Evolutionary conservation across 2,329 filamentous ascomycete genomes (phyloP).

Genomic region (Chalara sp.): DNA sequence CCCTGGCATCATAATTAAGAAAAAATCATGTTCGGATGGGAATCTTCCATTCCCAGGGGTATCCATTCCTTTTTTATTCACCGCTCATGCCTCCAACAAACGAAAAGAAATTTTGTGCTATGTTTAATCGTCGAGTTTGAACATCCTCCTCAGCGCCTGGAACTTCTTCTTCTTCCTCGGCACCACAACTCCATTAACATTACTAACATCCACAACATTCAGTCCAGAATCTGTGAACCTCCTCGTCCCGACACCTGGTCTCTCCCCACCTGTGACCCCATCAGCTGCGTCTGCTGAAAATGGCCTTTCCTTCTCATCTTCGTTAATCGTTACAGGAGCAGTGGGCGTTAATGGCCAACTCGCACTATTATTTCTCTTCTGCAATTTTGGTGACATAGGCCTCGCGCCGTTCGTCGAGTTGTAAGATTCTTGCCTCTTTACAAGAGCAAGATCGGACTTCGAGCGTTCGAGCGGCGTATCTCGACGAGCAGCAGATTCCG

Average conservation of each 20-base stretch:
- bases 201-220: slow-evolving; percentile 7
- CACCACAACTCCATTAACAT: slow-evolving; percentile 8
- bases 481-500: slow-evolving; percentile 52
- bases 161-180: slow-evolving; percentile 60
- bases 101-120: too few species aligned
- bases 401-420: not conserved
- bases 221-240: slow-evolving; percentile 22
- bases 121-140: slow-evolving; percentile 47
- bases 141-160: slow-evolving; percentile 56
- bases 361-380: slow-evolving; percentile 37
- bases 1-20: too few species aligned
- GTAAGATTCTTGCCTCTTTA: not conserved
- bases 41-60: too few species aligned
- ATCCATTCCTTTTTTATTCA: too few species aligned
- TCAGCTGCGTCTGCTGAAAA: slow-evolving; percentile 16
- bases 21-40: too few species aligned
- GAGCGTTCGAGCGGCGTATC: slow-evolving; percentile 58
- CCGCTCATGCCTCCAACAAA: too few species aligned
- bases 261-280: slow-evolving; percentile 8
- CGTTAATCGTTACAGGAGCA: slow-evolving; percentile 26
- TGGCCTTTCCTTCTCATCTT: slow-evolving; percentile 26
- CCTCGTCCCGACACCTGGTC: slow-evolving; percentile 16
- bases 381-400: slow-evolving; percentile 33
- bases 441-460: slow-evolving; percentile 38
- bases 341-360: slow-evolving; percentile 43